Percentiles rank a stretch among this genome's conserved stretches.
Evolutionary conservation across 495 filamentous ascomycete species (phyloP).

Genomic region (Friedmanniomyces endolithicus): DNA sequence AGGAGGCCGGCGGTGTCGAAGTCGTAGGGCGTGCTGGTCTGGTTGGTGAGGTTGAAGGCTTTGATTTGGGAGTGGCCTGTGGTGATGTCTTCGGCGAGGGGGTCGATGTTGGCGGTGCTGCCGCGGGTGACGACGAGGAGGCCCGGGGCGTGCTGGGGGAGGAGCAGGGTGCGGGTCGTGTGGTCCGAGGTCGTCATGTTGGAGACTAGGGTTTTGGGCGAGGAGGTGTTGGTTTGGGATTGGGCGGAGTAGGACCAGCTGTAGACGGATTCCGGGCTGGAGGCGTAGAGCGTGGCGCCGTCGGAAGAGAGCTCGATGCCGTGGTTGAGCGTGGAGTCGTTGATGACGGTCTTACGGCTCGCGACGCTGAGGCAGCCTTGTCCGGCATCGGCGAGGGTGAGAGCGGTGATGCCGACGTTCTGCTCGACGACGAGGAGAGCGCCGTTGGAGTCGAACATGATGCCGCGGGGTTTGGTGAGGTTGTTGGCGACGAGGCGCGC

Average conservation of each 20-base stretch:
- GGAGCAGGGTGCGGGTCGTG: conserved; percentile 49
- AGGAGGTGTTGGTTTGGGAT: conserved; percentile 31
- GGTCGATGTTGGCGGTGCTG: conserved; percentile 49
- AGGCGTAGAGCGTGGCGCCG: conserved; percentile 53
- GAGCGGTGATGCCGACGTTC: conserved; percentile 40
- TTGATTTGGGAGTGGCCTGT: conserved; percentile 52
- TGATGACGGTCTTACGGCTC: conserved; percentile 19
- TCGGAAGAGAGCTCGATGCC: conserved; percentile 52
- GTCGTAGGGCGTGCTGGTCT: conserved; percentile 31
- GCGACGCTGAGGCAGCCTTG: conserved; percentile 37
- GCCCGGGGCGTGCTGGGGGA: conserved; percentile 39
- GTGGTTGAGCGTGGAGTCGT: conserved; percentile 44
- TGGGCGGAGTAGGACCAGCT: conserved; percentile 48
- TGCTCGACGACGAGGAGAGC: conserved; percentile 50
- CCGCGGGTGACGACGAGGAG: conserved; percentile 52
- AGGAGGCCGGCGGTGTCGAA: conserved; percentile 40
- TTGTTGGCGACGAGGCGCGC: conserved; percentile 43
- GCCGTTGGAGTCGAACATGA: conserved; percentile 48
- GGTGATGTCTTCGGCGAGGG: conserved; percentile 31
- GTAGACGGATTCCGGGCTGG: conserved; percentile 42
- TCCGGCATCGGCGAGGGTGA: conserved; percentile 40
- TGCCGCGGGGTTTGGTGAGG: conserved; percentile 42
- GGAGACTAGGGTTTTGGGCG: conserved; percentile 36
- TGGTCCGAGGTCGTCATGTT: conserved; percentile 51
- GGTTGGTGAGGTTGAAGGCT: conserved; percentile 45